Base-by-base conservation (phyloP, 1,284 basidiomycete genomes). In the Boletellus deceptivus region DNA sequence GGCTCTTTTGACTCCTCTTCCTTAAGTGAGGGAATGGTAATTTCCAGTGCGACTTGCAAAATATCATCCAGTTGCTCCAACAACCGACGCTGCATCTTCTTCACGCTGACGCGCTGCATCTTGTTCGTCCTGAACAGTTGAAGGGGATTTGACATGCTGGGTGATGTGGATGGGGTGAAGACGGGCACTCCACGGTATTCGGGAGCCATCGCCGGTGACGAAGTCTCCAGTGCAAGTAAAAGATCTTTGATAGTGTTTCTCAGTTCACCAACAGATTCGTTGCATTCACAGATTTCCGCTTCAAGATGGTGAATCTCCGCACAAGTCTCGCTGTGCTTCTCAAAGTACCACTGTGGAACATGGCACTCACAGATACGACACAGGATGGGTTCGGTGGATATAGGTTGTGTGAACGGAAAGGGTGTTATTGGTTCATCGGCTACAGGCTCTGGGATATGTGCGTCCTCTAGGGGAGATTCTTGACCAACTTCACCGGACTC, bases 311-410 rank as follows among this genome's bases (percentile, higher is more conserved):
- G 97, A 1, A 93, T 89, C 72, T 98, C 97, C 61, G 87, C 93
- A 69, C 97, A 99, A 10, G 96, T 99, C 73, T 99, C 97, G 77
- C 95, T 98, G 76, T 99, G 97, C 75, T 98, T 98, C 73, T 98
- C 97, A 67, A 99, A 99, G 75, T 96, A 99, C 95, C 97, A 99
- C 52, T 96, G 90, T 2, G 97, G 95, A 49, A 99, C 89, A 62
- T 91, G 88, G 62, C 91, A 86, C 72, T 99, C 97, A 76, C 97
- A 99, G 58, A 99, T 99, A 43, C 97, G 91, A 73, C 97, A 99
- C 17, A 99, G 78, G 36, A 99, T 89, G n/a, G 84, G 86, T 59
- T 93, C 86, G 22, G 83, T 84, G 61, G 85, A 89, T 66, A 97
- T 86, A 24, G 88, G 82, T 9, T 83, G 80, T 40, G 78, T 78